Evolutionary conservation across 2,329 filamentous ascomycete species (phyloP).

Genomic region (Fusarium avenaceum): DNA sequence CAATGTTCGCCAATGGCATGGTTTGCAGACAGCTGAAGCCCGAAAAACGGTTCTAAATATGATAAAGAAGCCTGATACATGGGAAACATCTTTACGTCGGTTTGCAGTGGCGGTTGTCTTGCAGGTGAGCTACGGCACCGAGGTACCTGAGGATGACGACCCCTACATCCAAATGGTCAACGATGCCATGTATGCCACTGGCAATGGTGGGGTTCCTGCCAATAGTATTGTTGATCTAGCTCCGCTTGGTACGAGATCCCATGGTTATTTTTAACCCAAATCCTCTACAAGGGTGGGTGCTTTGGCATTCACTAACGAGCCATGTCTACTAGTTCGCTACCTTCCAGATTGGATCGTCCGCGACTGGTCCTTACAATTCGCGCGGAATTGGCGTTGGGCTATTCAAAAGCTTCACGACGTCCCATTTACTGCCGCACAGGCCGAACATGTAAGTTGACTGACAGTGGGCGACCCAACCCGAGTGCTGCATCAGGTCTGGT

Average conservation of each 20-base stretch:
- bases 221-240: slow-evolving; percentile 61
- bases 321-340: no score
- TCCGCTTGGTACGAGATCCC: slow-evolving; percentile 51
- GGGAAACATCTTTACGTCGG: slow-evolving; percentile 48
- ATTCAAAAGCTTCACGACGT: slow-evolving; percentile 53
- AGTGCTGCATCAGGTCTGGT: background rate
- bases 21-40: slow-evolving; percentile 45
- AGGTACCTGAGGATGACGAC: slow-evolving; percentile 49
- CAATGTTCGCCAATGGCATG: slow-evolving; percentile 50
- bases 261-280: background rate
- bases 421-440: slow-evolving; percentile 50
- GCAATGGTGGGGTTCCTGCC: slow-evolving; percentile 51
- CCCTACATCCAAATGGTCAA: slow-evolving; percentile 51
- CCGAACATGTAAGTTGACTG: slow-evolving; percentile 45
- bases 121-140: slow-evolving; percentile 52
- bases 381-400: slow-evolving; percentile 54
- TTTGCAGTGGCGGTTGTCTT: slow-evolving; percentile 52
- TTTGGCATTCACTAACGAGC: slow-evolving; percentile 11
- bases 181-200: slow-evolving; percentile 51
- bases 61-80: slow-evolving; percentile 37
- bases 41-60: slow-evolving; percentile 42
- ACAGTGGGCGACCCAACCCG: background rate
- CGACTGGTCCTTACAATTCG: slow-evolving; percentile 52
- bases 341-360: slow-evolving; percentile 41
- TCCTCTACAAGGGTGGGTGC: background rate